Evolutionary conservation across 306 rosid species (phyloP).

Genomic region (Begonia peltatifolia): DNA sequence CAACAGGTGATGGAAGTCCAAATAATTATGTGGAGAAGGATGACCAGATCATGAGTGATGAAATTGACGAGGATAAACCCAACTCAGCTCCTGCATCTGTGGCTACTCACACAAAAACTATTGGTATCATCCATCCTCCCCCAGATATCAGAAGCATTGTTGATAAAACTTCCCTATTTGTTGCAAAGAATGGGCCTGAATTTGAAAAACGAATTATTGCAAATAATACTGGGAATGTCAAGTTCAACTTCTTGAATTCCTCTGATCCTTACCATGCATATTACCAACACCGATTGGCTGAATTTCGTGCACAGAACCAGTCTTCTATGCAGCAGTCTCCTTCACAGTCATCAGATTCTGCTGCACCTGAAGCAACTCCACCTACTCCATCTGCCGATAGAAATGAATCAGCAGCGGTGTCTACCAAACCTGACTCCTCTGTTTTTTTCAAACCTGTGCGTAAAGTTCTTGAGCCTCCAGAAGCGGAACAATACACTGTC

Average conservation of each 20-base stretch:
- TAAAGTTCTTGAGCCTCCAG: slow-evolving; percentile 85
- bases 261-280: slow-evolving; percentile 84
- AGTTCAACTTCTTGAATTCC: slow-evolving; percentile 61
- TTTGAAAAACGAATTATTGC: slow-evolving; percentile 86
- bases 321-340: slow-evolving; percentile 34
- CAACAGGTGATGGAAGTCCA: slow-evolving; percentile 57
- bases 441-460: slow-evolving; percentile 54
- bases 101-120: slow-evolving; percentile 84
- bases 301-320: slow-evolving; percentile 66
- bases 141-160: slow-evolving; percentile 80
- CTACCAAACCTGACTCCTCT: slow-evolving; percentile 38
- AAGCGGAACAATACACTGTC: slow-evolving; percentile 82
- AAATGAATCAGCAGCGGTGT: slow-evolving; percentile 18
- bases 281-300: slow-evolving; percentile 73
- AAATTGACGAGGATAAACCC: slow-evolving; percentile 31
- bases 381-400: slow-evolving; percentile 29
- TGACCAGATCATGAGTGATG: slow-evolving; percentile 9
- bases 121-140: slow-evolving; percentile 92
- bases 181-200: slow-evolving; percentile 80
- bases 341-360: slow-evolving; percentile 29
- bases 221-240: slow-evolving; percentile 60
- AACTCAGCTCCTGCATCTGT: slow-evolving; percentile 31
- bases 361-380: slow-evolving; percentile 20
- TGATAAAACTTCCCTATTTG: slow-evolving; percentile 80
- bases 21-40: slow-evolving; percentile 21